Evolutionary conservation across 495 filamentous ascomycete species (phyloP), one percentile per base, ranked within the genome.

Genomic region (Antarctomyces pellizariae): DNA sequence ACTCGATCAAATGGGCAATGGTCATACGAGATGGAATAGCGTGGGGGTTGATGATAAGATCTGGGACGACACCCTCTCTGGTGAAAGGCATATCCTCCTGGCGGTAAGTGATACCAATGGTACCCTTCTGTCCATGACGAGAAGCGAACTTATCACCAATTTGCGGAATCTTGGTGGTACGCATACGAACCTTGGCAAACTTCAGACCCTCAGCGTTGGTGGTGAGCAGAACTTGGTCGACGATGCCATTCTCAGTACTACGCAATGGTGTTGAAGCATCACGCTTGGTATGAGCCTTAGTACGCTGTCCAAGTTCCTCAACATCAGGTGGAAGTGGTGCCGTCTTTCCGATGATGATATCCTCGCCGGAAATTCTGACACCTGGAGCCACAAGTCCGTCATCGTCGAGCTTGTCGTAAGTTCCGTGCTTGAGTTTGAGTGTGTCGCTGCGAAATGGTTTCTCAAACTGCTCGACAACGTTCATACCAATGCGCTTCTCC

Each of bases 11-110:
- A 61, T 99, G 89, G 33, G 89, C 86, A 60, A 95, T 95, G 0
- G 86, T 99, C 86, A 99, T 99, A 62, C 86, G 86, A 8, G 86
- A 99, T 1, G 86, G 86, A 62, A 99, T 95, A 48, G 89, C 86
- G 62, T 99, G 86, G 0, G 86, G 86, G 44, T 99, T 99, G 62
- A 99, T 95, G 49, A 99, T 93, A 29, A 99, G 55, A 48, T 99
- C 86, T 1, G 86, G 86, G 1, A 71, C 71, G 26, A 95, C 64
- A 36, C 86, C 86, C 49, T 93, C 77, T 22, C 67, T 56, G 3
- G 82, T 89, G 50, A 95, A 99, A 0, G 89, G 89, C 86, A 99
- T 99, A 42, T 99, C 89, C 50, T 95, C 86, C 37, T 89, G 77
- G 7, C 83, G 66, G 49, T 79, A 95, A 1, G 86, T 95, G 43